phyloP scores from a whole-genome alignment of 139 green algal species.

The Chloropicon primus region DNA sequence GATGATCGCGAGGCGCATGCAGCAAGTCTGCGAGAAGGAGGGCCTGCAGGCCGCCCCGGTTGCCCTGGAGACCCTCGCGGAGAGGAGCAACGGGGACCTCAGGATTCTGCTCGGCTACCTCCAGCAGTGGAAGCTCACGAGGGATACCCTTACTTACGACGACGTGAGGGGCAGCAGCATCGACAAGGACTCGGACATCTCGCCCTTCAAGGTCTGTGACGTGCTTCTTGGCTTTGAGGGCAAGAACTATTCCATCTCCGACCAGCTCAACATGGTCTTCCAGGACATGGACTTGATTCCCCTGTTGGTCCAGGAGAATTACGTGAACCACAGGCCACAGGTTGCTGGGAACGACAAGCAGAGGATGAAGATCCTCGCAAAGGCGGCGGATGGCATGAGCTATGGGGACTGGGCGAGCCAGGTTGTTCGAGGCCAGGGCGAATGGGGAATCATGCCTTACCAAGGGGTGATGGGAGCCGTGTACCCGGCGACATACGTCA shows the following conservation, averaged over 20 bases:
- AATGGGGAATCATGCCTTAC: conserved; percentile 62
- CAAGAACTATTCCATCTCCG: conserved; percentile 18
- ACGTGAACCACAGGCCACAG: conserved; percentile 74
- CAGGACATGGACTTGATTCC: conserved; percentile 83
- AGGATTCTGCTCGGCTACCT: conserved; percentile 82
- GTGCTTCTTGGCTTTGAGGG: conserved; percentile 9
- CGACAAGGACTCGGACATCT: neutral
- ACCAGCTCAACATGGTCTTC: conserved; percentile 73
- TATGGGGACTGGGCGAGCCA: conserved; percentile 68
- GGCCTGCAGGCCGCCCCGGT: conserved; percentile 54
- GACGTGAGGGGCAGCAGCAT: conserved; percentile 43
- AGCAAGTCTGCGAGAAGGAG: conserved; percentile 54
- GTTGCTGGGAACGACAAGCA: conserved; percentile 25
- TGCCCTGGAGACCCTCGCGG: conserved; percentile 65
- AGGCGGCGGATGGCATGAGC: conserved; percentile 70
- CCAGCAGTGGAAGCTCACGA: conserved; percentile 57
- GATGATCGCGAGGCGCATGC: conserved; percentile 67
- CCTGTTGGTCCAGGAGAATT: conserved; percentile 79
- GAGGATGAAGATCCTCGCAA: conserved; percentile 55
- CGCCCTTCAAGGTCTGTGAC: neutral
- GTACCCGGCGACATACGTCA: conserved; percentile 56
- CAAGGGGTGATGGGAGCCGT: conserved; percentile 49
- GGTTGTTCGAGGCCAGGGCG: conserved; percentile 42
- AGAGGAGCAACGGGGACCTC: conserved; percentile 72
- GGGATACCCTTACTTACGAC: conserved; percentile 47